A percentile compares a stretch with the other conserved stretches of the same genome.
Evolutionary conservation across 495 filamentous ascomycete species (phyloP).

Genomic region (Aspergillus panamensis): DNA sequence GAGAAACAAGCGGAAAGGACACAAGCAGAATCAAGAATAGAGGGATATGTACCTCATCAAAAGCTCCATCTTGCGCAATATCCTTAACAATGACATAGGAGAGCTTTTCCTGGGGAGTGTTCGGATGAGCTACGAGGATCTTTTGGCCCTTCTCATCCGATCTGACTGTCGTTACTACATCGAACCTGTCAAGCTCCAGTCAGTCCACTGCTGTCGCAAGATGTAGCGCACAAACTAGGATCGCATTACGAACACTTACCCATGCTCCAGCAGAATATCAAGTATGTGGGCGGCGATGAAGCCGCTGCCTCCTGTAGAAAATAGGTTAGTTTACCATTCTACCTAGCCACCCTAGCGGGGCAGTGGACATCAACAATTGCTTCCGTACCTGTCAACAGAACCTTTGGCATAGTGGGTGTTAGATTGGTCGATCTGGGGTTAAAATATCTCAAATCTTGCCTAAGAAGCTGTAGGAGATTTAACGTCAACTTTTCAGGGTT

Average conservation of each 20-base stretch:
- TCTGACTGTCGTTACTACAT: slow-evolving; percentile 81
- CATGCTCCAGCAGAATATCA: slow-evolving; percentile 64
- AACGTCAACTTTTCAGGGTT: not conserved
- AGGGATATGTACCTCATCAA: slow-evolving; percentile 58
- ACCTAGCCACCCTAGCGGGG: not conserved
- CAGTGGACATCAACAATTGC: not conserved
- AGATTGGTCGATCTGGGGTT: not conserved
- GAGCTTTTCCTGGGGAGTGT: slow-evolving; percentile 58
- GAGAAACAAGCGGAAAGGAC: not conserved
- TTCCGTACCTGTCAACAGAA: slow-evolving; percentile 41
- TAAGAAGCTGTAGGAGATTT: not conserved
- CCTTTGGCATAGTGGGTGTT: slow-evolving; percentile 36
- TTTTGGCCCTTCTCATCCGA: slow-evolving; percentile 72
- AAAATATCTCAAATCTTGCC: not conserved
- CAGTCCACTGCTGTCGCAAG: not conserved
- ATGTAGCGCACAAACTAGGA: not conserved
- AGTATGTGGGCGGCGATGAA: slow-evolving; percentile 80
- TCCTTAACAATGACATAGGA: slow-evolving; percentile 77
- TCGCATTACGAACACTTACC: slow-evolving; percentile 28
- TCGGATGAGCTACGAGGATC: slow-evolving; percentile 65
- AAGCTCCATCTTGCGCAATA: slow-evolving; percentile 70
- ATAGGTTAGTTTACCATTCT: not conserved
- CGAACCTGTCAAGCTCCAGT: slow-evolving; percentile 45
- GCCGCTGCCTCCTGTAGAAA: slow-evolving; percentile 55
- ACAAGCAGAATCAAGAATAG: not conserved